Percentiles rank a stretch among this genome's conserved stretches.
Conservation (phyloP, 1,284 basidiomycete species). For the Boletus chippewaensis region DNA sequence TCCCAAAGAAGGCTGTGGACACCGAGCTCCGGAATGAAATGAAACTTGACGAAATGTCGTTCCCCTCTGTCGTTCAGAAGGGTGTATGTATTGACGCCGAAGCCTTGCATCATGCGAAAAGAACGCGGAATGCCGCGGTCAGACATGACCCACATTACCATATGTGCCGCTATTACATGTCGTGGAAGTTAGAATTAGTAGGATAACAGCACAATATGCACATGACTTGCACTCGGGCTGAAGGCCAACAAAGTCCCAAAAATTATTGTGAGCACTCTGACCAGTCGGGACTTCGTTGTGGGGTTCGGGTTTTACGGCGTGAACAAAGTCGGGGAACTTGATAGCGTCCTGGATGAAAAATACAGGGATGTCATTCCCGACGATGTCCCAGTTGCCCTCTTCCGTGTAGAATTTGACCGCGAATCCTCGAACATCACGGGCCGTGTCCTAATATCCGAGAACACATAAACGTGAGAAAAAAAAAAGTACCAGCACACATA, state of each 20-base stretch:
- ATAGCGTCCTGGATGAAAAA: constrained; percentile 85
- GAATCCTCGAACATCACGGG: constrained; percentile 81
- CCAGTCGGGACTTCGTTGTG: constrained; percentile 65
- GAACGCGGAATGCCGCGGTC: constrained; percentile 78
- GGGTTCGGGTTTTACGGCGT: constrained; percentile 77
- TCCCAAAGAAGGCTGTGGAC: constrained; percentile 83
- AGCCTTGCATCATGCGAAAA: constrained; percentile 82
- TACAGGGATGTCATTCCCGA: constrained; percentile 71
- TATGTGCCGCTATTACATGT: constrained; percentile 53
- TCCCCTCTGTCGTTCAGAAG: constrained; percentile 61
- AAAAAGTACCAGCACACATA: constrained; percentile 21
- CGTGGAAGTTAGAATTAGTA: constrained; percentile 20
- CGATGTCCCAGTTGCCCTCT: constrained; percentile 79
- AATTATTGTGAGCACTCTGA: constrained; percentile 73
- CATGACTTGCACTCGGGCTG: constrained; percentile 48
- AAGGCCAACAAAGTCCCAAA: constrained; percentile 75
- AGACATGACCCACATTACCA: constrained; percentile 80
- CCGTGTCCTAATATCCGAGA: constrained; percentile 49
- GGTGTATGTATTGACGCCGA: constrained; percentile 78
- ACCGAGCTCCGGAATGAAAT: constrained; percentile 75
- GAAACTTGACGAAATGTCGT: constrained; percentile 79
- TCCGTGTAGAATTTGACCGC: constrained; percentile 76
- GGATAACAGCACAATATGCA: not conserved
- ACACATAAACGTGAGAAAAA: not conserved
- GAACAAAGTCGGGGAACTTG: constrained; percentile 79